Conservation (phyloP, 2,329 filamentous ascomycete species). For the Cadophora malorum region DNA sequence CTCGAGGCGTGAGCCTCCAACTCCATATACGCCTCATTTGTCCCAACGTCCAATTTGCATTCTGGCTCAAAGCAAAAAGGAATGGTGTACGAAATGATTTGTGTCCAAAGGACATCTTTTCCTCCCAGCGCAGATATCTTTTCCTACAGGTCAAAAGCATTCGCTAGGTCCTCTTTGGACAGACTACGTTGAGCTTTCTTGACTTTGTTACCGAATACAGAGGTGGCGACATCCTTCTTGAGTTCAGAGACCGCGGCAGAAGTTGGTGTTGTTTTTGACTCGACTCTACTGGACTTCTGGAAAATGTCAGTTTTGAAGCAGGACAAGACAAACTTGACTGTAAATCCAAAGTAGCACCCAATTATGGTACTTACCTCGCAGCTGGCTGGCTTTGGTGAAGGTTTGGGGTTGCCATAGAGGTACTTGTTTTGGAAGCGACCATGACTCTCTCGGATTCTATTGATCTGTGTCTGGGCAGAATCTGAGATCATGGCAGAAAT, state of each 20-base stretch:
- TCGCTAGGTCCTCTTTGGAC: not conserved
- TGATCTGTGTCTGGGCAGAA: not conserved
- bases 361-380: not conserved
- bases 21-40: too few relatives aligned
- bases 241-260: not conserved
- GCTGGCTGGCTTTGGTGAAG: too few relatives aligned
- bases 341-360: not conserved
- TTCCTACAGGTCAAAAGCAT: not conserved
- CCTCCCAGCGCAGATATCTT: too few relatives aligned
- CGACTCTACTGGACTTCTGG: not conserved
- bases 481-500: not conserved
- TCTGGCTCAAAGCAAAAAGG: too few relatives aligned
- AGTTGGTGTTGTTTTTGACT: not conserved
- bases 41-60: too few relatives aligned
- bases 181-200: not conserved
- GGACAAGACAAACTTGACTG: not conserved
- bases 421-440: not conserved
- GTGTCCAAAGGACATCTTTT: too few relatives aligned
- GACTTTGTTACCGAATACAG: conserved; percentile 1
- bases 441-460: not conserved
- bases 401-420: not conserved
- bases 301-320: not conserved
- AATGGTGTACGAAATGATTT: too few relatives aligned
- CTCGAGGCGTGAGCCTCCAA: too few relatives aligned
- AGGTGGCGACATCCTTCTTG: not conserved